Evolutionary conservation across 495 filamentous ascomycete genomes (phyloP), one percentile per base, ranked within the genome.

Genomic region (Penicillium malachiteum): DNA sequence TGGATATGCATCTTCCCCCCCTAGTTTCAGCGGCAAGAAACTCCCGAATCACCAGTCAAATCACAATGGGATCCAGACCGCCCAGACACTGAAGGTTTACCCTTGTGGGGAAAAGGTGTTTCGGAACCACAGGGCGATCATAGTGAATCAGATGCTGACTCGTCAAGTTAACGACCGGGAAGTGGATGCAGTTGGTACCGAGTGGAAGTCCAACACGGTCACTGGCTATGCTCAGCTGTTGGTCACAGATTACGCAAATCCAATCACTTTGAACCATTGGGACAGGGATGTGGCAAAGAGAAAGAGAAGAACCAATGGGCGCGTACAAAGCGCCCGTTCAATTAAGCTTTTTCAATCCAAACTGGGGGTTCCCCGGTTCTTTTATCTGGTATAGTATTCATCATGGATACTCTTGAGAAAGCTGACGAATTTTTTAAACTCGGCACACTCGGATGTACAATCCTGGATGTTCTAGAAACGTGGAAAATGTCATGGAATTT

Each of bases 191-290:
- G 32, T 7, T 51, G 59, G 47, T 44, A 40, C 48, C 47, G 37
- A 52, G 38, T 7, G 35, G 21, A 17, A n/a, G 21, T 14, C 31
- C 6, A 37, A 13, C 34, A 37, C 31, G 34, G 50, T 66, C 57
- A 63, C 59, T 66, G 63, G 63, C 43, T 54, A 38, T 39, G n/a
- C 33, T 54, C 59, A 57, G 52, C 50, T 51, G 55, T 17, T 18
- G 58, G 57, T 56, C 43, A 53, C 48, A 44, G 43, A 16, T 46
- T 46, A 54, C 34, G 37, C 34, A 11, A 35, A 57, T 48, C 55
- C 39, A 52, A 49, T 49, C 46, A 37, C n/a, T 1, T 0, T 17
- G 11, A 48, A 11, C 32, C 46, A 13, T 1, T 38, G 46, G 32
- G 16, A 8, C 39, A n/a, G 1, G 9, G 11, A 8, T 11, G 46